Percentiles rank a stretch among this genome's conserved stretches.
These are phyloP conservation scores for Phytophthora crassamura DNA, from an alignment of 352 stramenopile genomes.

Conservation along the genomic window DNA sequence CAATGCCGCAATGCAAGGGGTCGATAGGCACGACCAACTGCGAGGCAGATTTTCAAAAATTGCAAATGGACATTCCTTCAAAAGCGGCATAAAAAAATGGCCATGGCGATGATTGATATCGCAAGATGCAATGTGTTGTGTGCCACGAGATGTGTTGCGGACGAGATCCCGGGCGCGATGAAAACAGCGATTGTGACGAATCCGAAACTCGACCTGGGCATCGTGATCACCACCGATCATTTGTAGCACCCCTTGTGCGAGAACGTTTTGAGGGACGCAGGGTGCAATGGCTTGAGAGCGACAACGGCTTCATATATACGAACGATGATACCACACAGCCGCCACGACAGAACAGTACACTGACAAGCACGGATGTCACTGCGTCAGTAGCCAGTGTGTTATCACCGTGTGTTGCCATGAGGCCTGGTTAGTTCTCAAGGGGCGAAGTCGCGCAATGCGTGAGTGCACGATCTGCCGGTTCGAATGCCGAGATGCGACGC, in stretches of 20 bases:
- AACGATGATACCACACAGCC: background rate
- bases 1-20: conserved; percentile 43
- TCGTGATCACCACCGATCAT: conserved; percentile 1
- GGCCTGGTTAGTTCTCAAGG: no score
- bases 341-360: background rate
- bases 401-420: no score
- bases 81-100: conserved; percentile 45
- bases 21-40: conserved; percentile 37
- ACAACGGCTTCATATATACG: background rate
- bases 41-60: conserved; percentile 30
- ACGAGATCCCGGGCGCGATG: no score
- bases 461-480: conserved; percentile 10
- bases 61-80: conserved; percentile 32
- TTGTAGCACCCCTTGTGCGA: background rate
- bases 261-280: conserved; percentile 2
- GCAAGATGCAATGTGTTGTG: conserved; percentile 26
- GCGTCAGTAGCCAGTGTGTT: background rate
- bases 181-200: no score
- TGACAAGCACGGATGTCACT: background rate
- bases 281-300: background rate
- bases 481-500: conserved; percentile 3
- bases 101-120: conserved; percentile 26
- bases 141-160: background rate
- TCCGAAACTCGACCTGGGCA: no score
- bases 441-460: conserved; percentile 4